Conservation (phyloP, 768 basidiomycete species). For the Calvatia gigantea region DNA sequence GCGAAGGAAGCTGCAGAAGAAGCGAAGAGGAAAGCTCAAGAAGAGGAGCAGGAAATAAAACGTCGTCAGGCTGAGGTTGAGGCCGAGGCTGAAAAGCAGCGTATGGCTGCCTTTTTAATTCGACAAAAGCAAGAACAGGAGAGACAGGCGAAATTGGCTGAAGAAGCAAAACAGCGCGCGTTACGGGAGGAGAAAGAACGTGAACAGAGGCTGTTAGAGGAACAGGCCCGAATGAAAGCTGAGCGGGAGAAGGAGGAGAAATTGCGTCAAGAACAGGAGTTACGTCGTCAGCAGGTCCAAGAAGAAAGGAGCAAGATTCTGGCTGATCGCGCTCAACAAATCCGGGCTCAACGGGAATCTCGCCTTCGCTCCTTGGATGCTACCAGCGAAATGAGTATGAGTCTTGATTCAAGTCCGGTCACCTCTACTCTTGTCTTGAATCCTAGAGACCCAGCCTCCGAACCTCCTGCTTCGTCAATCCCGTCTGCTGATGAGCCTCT, state of each 20-base stretch:
- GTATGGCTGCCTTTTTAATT: not conserved
- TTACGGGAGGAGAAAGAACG: not conserved
- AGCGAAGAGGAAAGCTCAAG: not conserved
- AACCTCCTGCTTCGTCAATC: not conserved
- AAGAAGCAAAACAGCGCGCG: not conserved
- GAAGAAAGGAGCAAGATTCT: conserved; percentile 1
- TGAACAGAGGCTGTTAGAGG: not conserved
- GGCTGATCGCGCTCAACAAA: conserved; percentile 4
- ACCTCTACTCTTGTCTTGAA: not conserved
- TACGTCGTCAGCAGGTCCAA: conserved; percentile 3
- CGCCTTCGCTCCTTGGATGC: not conserved
- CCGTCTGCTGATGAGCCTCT: not conserved
- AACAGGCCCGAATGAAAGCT: conserved; percentile 2
- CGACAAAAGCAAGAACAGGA: not conserved
- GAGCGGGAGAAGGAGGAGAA: not conserved
- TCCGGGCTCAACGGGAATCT: conserved; percentile 1
- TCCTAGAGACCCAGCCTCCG: not conserved
- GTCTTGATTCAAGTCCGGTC: not conserved
- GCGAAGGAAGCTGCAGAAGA: not conserved
- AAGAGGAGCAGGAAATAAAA: not conserved
- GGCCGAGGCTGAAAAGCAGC: not conserved
- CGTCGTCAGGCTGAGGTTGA: not conserved
- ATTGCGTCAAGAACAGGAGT: conserved; percentile 4
- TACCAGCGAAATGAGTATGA: conserved; percentile 1
- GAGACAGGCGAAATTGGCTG: not conserved